Percentiles rank a stretch among this genome's conserved stretches.
phyloP scores from a whole-genome alignment of 306 rosid genomes.

The Trifolium pratense region DNA sequence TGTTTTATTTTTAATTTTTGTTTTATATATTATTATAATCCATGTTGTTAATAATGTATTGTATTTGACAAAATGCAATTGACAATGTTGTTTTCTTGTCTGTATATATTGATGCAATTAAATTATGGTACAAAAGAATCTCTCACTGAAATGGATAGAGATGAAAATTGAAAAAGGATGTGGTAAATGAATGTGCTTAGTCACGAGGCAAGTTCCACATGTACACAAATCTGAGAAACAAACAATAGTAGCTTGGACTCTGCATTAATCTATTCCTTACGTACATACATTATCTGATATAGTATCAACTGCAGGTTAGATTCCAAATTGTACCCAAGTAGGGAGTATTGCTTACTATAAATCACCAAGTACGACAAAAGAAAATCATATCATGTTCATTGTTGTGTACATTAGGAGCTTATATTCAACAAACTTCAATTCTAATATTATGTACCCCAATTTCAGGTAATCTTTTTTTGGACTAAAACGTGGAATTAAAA shows the following conservation, averaged over 20 bases:
- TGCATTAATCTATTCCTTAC: too few relatives aligned
- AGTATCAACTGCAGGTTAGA: too few relatives aligned
- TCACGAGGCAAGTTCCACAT: constrained; percentile 17
- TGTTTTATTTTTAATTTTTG: neutral
- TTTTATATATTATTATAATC: neutral
- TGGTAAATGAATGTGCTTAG: neutral
- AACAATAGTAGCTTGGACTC: too few relatives aligned
- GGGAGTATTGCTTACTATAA: too few relatives aligned
- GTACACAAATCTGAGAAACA: neutral
- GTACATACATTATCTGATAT: too few relatives aligned
- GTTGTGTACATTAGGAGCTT: too few relatives aligned
- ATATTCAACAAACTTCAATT: too few relatives aligned
- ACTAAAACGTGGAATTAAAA: neutral
- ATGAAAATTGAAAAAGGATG: neutral
- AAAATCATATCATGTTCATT: too few relatives aligned
- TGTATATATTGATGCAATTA: neutral
- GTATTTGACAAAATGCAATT: neutral
- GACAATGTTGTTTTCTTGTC: constrained; percentile 4
- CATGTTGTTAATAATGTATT: neutral
- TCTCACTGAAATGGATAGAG: neutral
- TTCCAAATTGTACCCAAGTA: too few relatives aligned
- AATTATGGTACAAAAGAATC: neutral
- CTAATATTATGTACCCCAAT: neutral
- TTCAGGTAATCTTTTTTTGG: neutral
- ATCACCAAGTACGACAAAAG: too few relatives aligned